phyloP scores from a whole-genome alignment of 257 asterid species.

The Salvia hispanica region DNA sequence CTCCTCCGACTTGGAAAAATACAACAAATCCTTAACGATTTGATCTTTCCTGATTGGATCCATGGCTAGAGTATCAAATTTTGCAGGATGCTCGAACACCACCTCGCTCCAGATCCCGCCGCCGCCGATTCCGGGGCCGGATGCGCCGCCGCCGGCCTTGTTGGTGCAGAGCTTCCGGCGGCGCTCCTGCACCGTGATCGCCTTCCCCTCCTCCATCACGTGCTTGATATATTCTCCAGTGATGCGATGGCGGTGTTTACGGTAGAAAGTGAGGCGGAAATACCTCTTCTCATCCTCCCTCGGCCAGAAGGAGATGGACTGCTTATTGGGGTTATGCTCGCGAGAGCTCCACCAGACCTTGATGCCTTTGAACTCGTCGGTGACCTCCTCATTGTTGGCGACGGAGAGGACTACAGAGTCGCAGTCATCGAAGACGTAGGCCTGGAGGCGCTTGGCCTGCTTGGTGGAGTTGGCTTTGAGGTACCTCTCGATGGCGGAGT shows the following conservation, averaged over 20 bases:
- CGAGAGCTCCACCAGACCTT: conserved; percentile 56
- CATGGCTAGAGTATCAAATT: conserved; percentile 50
- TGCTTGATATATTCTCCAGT: conserved; percentile 40
- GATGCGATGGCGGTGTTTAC: conserved; percentile 31
- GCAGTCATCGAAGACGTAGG: conserved; percentile 40
- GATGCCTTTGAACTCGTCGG: conserved; percentile 46
- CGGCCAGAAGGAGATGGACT: conserved; percentile 43
- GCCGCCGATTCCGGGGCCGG: conserved; percentile 15
- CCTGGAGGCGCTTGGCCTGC: conserved; percentile 53
- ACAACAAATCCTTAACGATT: conserved; percentile 42
- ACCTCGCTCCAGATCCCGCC: conserved; percentile 51
- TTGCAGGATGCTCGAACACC: conserved; percentile 54
- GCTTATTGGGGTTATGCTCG: background rate
- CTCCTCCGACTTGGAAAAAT: conserved; percentile 44
- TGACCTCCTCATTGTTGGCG: conserved; percentile 59
- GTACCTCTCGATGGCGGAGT: conserved; percentile 50
- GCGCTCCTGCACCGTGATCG: conserved; percentile 46
- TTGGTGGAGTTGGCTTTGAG: conserved; percentile 46
- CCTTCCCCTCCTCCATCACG: conserved; percentile 51
- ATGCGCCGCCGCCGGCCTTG: conserved; percentile 21
- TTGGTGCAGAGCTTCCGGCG: conserved; percentile 52
- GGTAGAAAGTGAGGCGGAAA: conserved; percentile 54
- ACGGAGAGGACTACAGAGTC: conserved; percentile 50
- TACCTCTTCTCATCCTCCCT: conserved; percentile 42
- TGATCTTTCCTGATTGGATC: conserved; percentile 44